These are phyloP conservation scores for Candida silvicultrix DNA, from an alignment of 805 yeast species.

Conservation along the genomic window DNA sequence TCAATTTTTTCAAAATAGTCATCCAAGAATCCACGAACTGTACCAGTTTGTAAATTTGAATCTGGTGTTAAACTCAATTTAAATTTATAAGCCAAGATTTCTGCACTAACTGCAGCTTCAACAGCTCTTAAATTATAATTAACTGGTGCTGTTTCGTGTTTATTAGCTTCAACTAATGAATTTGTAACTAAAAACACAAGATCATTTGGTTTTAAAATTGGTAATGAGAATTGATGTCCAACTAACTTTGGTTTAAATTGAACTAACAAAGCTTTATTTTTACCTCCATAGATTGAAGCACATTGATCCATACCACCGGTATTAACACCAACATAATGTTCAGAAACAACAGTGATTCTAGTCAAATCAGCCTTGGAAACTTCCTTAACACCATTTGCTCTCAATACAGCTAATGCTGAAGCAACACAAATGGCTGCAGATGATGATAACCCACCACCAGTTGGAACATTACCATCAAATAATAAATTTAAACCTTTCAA, in stretches of 20 bases:
- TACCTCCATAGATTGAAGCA: constrained; percentile 61
- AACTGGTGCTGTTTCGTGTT: constrained; percentile 62
- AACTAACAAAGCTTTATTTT: constrained; percentile 49
- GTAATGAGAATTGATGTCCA: constrained; percentile 51
- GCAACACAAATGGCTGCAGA: constrained; percentile 70
- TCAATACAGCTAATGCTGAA: constrained; percentile 49
- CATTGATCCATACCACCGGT: constrained; percentile 81
- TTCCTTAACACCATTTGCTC: constrained; percentile 39
- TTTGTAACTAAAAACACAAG: constrained; percentile 57
- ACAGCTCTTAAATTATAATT: constrained; percentile 69
- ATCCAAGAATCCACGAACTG: constrained; percentile 59
- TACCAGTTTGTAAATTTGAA: constrained; percentile 50
- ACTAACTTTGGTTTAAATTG: constrained; percentile 53
- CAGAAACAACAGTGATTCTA: constrained; percentile 55
- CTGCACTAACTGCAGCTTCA: constrained; percentile 65
- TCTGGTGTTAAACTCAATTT: constrained; percentile 37
- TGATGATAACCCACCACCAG: constrained; percentile 66
- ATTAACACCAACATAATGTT: constrained; percentile 67
- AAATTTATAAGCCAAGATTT: constrained; percentile 43
- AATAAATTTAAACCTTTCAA: constrained; percentile 45
- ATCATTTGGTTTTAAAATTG: constrained; percentile 34
- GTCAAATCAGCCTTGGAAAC: constrained; percentile 49
- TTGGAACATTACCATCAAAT: constrained; percentile 62
- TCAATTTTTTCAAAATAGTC: constrained; percentile 32
- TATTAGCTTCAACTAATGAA: constrained; percentile 55